Conservation (phyloP, 768 basidiomycete genomes). For the Lepiota subincarnata region DNA sequence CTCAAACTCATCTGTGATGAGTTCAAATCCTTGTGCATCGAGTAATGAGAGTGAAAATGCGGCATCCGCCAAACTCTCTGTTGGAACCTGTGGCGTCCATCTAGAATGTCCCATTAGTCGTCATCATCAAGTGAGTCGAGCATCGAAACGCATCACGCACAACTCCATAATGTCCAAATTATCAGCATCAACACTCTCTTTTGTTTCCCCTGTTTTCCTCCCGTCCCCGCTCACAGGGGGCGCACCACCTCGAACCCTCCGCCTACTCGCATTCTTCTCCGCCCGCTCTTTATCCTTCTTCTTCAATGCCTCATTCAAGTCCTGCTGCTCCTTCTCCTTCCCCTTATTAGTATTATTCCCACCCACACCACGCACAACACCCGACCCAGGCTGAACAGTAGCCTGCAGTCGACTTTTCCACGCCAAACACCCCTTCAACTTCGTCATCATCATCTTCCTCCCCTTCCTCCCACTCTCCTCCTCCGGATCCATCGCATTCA, state of each 20-base stretch:
- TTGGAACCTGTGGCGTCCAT: neutral
- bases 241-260: slow-evolving; percentile 76
- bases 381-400: slow-evolving; percentile 5
- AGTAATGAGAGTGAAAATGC: slow-evolving; percentile 31
- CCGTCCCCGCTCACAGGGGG: slow-evolving; percentile 24
- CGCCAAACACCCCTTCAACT: slow-evolving; percentile 67
- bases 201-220: slow-evolving; percentile 13
- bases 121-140: neutral
- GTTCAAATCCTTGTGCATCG: slow-evolving; percentile 31
- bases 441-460: slow-evolving; percentile 72
- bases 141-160: neutral
- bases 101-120: neutral
- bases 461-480: slow-evolving; percentile 63
- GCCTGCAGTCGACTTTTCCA: slow-evolving; percentile 63
- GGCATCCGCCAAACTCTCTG: slow-evolving; percentile 19
- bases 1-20: slow-evolving; percentile 54
- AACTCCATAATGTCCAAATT: slow-evolving; percentile 45
- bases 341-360: too few relatives aligned
- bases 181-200: slow-evolving; percentile 19
- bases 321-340: slow-evolving; percentile 25
- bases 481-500: slow-evolving; percentile 57
- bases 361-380: slow-evolving; percentile 21
- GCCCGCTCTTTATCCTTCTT: slow-evolving; percentile 68
- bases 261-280: slow-evolving; percentile 56
- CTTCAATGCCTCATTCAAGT: slow-evolving; percentile 69